phyloP scores from a whole-genome alignment of 306 rosid genomes.

The Cucurbita maxima region DNA sequence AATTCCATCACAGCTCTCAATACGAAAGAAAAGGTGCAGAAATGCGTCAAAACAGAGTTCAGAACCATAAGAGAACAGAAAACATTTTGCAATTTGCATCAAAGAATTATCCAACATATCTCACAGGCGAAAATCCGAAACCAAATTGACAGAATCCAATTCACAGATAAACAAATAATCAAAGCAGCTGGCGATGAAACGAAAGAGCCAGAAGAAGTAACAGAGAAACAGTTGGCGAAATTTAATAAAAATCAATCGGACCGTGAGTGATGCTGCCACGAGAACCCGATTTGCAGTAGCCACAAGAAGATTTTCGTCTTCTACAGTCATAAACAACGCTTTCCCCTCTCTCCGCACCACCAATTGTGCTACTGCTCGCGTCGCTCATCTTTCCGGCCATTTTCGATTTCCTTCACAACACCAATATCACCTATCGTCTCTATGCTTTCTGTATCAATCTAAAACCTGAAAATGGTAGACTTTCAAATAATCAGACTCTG shows the following conservation, averaged over 20 bases:
- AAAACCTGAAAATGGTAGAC: background rate
- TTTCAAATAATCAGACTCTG: background rate
- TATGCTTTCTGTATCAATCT: background rate
- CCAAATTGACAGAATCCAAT: background rate
- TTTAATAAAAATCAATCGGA: constrained; percentile 2
- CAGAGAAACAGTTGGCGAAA: background rate
- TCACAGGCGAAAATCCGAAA: background rate
- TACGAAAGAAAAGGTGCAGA: background rate
- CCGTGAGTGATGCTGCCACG: constrained; percentile 72
- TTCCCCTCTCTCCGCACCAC: constrained; percentile 19
- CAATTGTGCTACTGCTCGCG: constrained; percentile 43
- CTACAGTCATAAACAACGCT: constrained; percentile 54
- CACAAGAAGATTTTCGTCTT: constrained; percentile 51
- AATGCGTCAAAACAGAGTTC: background rate
- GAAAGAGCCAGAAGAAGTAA: background rate
- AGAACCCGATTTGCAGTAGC: constrained; percentile 62
- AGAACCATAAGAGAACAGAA: background rate
- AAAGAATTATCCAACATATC: background rate
- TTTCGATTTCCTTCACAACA: constrained; percentile 1
- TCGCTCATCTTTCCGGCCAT: constrained; percentile 46
- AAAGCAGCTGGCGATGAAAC: background rate
- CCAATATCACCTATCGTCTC: background rate
- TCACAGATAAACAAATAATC: background rate
- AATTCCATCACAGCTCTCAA: background rate
- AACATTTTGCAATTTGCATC: background rate